Evolutionary conservation across 75 land plant genomes (phyloP).

Genomic region (Cunninghamia lanceolata): DNA sequence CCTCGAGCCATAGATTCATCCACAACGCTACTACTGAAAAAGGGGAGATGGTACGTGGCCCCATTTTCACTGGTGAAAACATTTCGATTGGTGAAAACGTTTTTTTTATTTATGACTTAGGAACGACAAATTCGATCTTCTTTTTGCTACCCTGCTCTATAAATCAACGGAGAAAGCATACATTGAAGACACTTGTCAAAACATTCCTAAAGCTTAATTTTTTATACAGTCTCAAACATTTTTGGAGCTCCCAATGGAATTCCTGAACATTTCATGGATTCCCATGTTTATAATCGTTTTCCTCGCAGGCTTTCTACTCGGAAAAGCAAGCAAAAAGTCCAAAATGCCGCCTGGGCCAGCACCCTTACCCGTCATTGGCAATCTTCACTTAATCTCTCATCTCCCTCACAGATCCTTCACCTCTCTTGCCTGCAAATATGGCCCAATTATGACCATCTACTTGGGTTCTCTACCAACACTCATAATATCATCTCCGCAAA

Average conservation of each 20-base stretch:
- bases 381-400: not conserved
- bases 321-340: not conserved
- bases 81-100: no score
- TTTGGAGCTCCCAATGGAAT: not conserved
- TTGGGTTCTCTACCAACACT: not conserved
- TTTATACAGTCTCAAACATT: no score
- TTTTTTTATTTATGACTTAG: no score
- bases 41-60: no score
- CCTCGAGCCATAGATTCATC: no score
- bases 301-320: not conserved
- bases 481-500: not conserved
- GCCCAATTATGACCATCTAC: conserved; percentile 2
- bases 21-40: no score
- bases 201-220: no score
- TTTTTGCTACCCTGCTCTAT: no score
- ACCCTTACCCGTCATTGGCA: not conserved
- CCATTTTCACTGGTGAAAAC: no score
- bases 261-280: not conserved
- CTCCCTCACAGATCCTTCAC: not conserved
- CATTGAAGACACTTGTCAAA: no score
- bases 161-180: no score
- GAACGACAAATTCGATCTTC: no score
- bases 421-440: not conserved
- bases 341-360: conserved; percentile 1
- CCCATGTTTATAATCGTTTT: not conserved